Evolutionary conservation across 495 filamentous ascomycete species (phyloP).

Genomic region (Diplogelasinospora grovesii): DNA sequence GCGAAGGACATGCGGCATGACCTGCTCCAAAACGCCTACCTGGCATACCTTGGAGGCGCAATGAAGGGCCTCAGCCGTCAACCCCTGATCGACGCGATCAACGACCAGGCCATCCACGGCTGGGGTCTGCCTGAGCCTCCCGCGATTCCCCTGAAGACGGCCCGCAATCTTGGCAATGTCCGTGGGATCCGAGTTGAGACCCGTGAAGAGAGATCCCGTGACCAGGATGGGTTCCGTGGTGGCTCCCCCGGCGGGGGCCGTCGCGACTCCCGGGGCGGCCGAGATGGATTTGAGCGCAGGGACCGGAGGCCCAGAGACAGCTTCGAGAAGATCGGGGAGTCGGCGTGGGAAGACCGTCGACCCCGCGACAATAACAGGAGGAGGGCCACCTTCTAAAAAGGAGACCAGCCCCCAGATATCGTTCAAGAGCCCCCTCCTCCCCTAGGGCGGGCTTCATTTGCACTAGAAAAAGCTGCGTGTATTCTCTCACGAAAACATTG

Average conservation of each 20-base stretch:
- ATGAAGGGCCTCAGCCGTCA: conserved; percentile 29
- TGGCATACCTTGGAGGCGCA: conserved; percentile 43
- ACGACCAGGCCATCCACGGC: conserved; percentile 52
- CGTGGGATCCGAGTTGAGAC: conserved; percentile 34
- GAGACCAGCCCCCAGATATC: too few species aligned
- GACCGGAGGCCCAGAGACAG: too few species aligned
- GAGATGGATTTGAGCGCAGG: too few species aligned
- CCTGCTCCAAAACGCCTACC: conserved; percentile 33
- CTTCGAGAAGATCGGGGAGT: too few species aligned
- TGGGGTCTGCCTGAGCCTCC: conserved; percentile 59
- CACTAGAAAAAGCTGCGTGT: too few species aligned
- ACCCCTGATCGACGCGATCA: conserved; percentile 47
- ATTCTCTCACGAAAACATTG: too few species aligned
- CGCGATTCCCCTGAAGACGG: conserved; percentile 23
- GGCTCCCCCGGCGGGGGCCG: not conserved
- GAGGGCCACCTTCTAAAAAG: too few species aligned
- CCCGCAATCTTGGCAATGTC: not conserved
- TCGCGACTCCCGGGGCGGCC: too few species aligned
- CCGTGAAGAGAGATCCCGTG: conserved; percentile 7
- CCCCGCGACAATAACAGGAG: too few species aligned
- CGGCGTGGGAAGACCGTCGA: too few species aligned
- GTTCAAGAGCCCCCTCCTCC: too few species aligned
- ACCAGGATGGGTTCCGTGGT: conserved; percentile 3
- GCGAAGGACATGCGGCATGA: conserved; percentile 23
- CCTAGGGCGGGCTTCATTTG: too few species aligned